phyloP scores from a whole-genome alignment of 495 filamentous ascomycete species.

The Amphirosellinia nigrospora region DNA sequence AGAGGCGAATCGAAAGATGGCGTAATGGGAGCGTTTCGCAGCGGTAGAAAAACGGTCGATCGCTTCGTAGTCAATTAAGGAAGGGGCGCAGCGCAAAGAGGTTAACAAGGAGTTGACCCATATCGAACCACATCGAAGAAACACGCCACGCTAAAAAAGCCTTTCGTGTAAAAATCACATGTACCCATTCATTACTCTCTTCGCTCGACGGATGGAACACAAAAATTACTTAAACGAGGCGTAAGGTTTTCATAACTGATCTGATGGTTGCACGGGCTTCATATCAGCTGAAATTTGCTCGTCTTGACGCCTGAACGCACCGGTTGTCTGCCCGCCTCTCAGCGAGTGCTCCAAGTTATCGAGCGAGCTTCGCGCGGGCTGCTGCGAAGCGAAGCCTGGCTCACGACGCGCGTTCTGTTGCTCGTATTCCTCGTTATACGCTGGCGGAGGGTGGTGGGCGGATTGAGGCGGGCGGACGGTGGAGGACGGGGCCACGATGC shows the following conservation, averaged over 20 bases:
- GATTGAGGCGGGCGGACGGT: slow-evolving; percentile 27
- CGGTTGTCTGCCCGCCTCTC: slow-evolving; percentile 29
- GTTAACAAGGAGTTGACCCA: not conserved
- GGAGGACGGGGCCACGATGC: slow-evolving; percentile 26
- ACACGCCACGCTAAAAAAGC: slow-evolving; percentile 25
- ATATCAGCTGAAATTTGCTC: slow-evolving; percentile 36
- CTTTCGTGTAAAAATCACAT: slow-evolving; percentile 14
- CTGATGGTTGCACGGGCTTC: slow-evolving; percentile 39
- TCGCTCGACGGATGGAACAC: not conserved
- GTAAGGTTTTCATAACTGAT: slow-evolving; percentile 30
- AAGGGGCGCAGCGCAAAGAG: not conserved
- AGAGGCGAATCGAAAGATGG: not conserved
- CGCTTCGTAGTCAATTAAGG: not conserved
- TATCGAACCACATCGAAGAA: slow-evolving; percentile 22
- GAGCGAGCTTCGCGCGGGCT: slow-evolving; percentile 28
- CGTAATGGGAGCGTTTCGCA: not conserved
- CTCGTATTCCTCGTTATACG: slow-evolving; percentile 6
- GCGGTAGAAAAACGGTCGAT: not conserved
- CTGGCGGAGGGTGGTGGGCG: slow-evolving; percentile 26
- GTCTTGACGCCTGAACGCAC: slow-evolving; percentile 30
- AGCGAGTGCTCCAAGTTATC: slow-evolving; percentile 33
- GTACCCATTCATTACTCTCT: slow-evolving; percentile 3
- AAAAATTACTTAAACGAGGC: not conserved
- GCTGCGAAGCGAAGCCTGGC: not conserved
- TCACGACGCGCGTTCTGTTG: not conserved